Base-by-base conservation (phyloP, 2,329 filamentous ascomycete genomes). In the Myrmaecium sp. region DNA sequence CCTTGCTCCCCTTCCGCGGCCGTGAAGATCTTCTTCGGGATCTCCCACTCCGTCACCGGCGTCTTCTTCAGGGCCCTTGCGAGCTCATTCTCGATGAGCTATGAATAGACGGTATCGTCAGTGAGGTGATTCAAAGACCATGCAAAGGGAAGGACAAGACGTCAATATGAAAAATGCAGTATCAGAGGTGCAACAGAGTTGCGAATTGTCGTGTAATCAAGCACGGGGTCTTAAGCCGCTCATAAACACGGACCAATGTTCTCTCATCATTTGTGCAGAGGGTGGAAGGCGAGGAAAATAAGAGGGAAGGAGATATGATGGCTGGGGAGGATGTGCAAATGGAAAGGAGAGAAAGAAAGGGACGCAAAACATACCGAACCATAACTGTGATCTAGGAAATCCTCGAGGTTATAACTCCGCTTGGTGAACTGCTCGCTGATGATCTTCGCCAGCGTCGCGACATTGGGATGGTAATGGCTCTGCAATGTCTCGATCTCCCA, bases 361-460 rank as follows among this genome's bases (percentile, higher is more conserved):
- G 7, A 26, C 14, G 12, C 10, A n/a, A 14, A 30, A 66, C 68
- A 64, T 65, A 76, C 74, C 46, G 71, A 80, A 41, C 62, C 69
- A 52, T 95, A 98, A 0, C 81, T 86, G 49, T 95, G 83, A 46
- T 98, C 89, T 25, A 95, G 57, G 52, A 98, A 98, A 46, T 98
- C 89, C 46, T 98, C 89, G n/a, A 94, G 57, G 40, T 83, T 89
- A 53, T 95, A 98, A 3, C 76, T 67, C 38, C 83, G 74, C 57
- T 98, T 98, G 3, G 89, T 98, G 50, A 95, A 98, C 49, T 95
- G 89, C 54, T 95, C 83, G 3, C 80, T 80, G 30, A 98, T 72
- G 36, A 98, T 93, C 52, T 83, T 89, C 23, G 83, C 77, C 38
- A 98, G 72, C 3, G 84, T 89, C 1, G 86, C 84, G 14, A 98